Percentiles rank a stretch among this genome's conserved stretches.
These are phyloP conservation scores for Calonectria pauciramosa DNA, from an alignment of 2,329 filamentous ascomycete species.

Conservation along the genomic window DNA sequence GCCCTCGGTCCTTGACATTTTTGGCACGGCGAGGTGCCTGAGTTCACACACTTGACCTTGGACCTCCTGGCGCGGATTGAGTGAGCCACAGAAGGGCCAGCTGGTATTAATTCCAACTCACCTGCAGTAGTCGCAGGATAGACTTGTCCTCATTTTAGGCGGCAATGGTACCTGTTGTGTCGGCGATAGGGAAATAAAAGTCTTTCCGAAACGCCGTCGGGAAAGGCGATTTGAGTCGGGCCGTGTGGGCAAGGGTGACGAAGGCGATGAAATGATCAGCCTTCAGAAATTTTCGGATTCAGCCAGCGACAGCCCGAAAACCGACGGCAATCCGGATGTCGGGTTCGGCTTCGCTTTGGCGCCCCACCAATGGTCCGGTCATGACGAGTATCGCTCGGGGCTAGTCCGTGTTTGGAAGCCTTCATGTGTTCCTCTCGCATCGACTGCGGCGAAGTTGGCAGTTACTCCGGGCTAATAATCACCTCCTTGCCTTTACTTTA, in stretches of 20 bases:
- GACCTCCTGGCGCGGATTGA: neutral
- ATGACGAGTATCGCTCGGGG: neutral
- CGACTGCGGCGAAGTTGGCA: neutral
- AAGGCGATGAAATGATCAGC: neutral
- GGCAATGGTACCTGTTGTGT: too few species aligned
- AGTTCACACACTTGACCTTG: constrained; percentile 20
- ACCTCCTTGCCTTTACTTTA: neutral
- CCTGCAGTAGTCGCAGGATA: constrained; percentile 19
- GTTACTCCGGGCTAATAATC: neutral
- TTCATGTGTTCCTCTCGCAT: neutral
- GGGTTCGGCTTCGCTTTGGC: neutral
- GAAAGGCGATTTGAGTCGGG: neutral
- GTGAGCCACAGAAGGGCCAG: neutral
- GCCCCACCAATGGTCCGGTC: neutral
- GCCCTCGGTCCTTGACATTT: constrained; percentile 7
- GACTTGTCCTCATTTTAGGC: constrained; percentile 19
- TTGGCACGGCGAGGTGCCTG: constrained; percentile 4
- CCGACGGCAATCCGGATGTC: neutral
- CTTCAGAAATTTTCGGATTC: neutral
- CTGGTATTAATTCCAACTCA: neutral
- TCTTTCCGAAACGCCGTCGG: neutral
- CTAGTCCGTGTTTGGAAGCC: neutral
- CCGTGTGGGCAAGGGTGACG: neutral
- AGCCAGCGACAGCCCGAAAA: neutral
- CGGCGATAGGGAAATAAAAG: neutral